Conservation (phyloP, 2,329 filamentous ascomycete genomes). For the Ceratocystis papillata region DNA sequence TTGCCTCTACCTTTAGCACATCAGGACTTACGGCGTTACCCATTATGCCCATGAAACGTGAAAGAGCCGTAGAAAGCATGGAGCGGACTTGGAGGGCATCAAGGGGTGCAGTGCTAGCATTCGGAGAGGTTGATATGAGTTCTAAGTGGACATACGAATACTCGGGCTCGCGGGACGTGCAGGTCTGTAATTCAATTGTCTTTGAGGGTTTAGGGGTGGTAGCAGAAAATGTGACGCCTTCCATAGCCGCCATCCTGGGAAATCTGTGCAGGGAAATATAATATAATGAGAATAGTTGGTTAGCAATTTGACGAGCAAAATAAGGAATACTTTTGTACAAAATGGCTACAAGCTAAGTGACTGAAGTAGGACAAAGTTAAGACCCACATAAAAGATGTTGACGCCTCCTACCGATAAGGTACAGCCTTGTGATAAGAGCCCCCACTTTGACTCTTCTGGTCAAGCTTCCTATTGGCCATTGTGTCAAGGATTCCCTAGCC, state of each 20-base stretch:
- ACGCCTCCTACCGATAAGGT: not conserved
- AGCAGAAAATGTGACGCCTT: constrained; percentile 29
- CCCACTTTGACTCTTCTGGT: not conserved
- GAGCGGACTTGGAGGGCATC: constrained; percentile 53
- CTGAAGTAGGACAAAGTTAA: not conserved
- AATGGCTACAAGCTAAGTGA: not conserved
- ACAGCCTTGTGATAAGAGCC: not conserved
- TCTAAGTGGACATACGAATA: constrained; percentile 50
- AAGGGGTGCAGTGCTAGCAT: constrained; percentile 31
- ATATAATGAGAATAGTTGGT: not conserved
- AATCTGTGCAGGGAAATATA: not conserved
- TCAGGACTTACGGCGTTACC: constrained; percentile 59
- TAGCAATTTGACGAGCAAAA: not conserved
- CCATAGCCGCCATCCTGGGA: not conserved
- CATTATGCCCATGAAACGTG: constrained; percentile 58
- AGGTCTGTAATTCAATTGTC: constrained; percentile 42
- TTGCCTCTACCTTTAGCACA: constrained; percentile 50
- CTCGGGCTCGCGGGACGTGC: constrained; percentile 41
- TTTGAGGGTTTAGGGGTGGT: constrained; percentile 27
- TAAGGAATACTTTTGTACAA: not conserved
- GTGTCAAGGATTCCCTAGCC: not conserved
- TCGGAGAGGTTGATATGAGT: constrained; percentile 29
- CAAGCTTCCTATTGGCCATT: constrained; percentile 25
- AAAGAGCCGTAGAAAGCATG: constrained; percentile 53
- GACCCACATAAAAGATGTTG: constrained; percentile 9